Evolutionary conservation across 2,329 filamentous ascomycete species (phyloP), one percentile per base, ranked within the genome.

Genomic region (Ampelomyces quisqualis): DNA sequence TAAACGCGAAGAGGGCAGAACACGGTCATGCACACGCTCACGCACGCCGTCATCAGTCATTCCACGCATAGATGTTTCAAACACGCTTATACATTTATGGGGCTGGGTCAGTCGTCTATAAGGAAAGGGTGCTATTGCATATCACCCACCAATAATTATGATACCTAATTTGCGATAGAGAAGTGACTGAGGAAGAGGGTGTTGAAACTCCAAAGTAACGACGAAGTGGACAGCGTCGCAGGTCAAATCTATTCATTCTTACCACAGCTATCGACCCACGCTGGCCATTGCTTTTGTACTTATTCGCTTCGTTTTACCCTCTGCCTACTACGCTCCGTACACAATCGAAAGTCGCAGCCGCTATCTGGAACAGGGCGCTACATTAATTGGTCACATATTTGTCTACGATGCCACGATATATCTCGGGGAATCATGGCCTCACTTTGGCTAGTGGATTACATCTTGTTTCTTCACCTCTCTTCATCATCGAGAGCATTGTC

Each of bases 211-310:
- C 49, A 51, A 41, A 57, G 55, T 67, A 65, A 66, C 65, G 62
- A 51, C 53, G 54, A 52, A 54, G 60, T 64, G 66, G 60, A 58
- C 57, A 61, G 62, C 60, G 62, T 66, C 62, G 62, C 62, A 64
- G 58, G 58, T 55, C 55, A 62, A 40, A 51, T 60, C 46, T 52
- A 65, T 64, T 61, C 49, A 54, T 58, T 64, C 52, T 43, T 53
- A 57, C 49, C 48, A 32, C 49, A 30, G 40, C 48, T 47, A 48
- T 52, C 57, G 55, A 57, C 45, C 52, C 55, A 52, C 51, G 51
- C 57, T 40, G 41, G 51, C 51, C 44, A 52, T 56, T 57, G 51
- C 45, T 53, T 59, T 49, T 59, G 45, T 50, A 49, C 19, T 38
- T 40, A 34, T 47, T 60, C 24, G 32, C 36, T 34, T 54, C 15